Conservation (phyloP, 768 basidiomycete genomes). For the Rhodosporidiobolus odoratus region DNA sequence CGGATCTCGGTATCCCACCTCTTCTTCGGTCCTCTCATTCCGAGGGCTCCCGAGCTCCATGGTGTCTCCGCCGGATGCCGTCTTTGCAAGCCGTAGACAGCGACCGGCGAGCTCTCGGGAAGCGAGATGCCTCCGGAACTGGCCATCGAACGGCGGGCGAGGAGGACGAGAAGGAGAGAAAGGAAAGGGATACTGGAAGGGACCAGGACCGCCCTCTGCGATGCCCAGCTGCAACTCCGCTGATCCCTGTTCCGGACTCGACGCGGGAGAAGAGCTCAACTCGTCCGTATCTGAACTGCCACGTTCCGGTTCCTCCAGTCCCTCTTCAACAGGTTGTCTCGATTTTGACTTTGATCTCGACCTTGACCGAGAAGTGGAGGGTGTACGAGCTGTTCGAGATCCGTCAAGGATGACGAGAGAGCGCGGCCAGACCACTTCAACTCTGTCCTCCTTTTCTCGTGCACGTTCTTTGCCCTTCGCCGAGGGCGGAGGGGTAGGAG, state of each 20-base stretch:
- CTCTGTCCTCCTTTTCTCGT: background rate
- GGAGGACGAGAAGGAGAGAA: background rate
- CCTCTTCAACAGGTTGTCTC: no score
- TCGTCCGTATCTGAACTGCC: background rate
- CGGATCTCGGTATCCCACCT: background rate
- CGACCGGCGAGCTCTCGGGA: background rate
- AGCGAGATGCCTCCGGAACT: background rate
- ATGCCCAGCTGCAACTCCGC: no score
- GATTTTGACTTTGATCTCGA: background rate
- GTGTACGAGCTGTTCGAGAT: background rate
- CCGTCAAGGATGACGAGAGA: constrained; percentile 21
- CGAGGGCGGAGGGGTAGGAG: background rate
- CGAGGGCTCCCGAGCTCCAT: background rate
- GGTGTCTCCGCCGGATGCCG: background rate
- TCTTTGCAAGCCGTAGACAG: background rate
- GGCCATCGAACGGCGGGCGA: background rate
- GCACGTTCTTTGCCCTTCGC: background rate
- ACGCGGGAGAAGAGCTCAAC: background rate
- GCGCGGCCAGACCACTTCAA: constrained; percentile 28
- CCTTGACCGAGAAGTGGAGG: background rate
- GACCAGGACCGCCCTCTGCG: no score
- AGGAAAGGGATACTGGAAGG: background rate
- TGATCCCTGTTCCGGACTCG: background rate
- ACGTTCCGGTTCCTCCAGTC: no score
- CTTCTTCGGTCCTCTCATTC: background rate